Evolutionary conservation across 148 eudicot genomes (phyloP).

Genomic region (Amaranthus cruentus): DNA sequence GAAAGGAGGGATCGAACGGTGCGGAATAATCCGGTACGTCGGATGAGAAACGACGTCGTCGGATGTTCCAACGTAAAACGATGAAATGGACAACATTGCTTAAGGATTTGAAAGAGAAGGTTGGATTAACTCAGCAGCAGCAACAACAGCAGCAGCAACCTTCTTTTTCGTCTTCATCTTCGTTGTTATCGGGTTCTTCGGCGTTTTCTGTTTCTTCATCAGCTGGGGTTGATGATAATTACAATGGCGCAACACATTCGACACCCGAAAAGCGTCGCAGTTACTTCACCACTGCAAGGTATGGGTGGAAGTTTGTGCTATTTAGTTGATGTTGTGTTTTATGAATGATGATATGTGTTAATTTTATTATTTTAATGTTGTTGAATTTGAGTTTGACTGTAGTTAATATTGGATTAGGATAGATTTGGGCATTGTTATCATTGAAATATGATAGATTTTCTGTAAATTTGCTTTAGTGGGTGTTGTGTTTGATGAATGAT

Average conservation of each 20-base stretch:
- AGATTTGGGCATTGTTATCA: too few species aligned
- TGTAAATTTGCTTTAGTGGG: not conserved
- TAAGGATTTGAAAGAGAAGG: conserved; percentile 88
- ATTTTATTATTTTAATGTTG: not conserved
- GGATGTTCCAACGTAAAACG: conserved; percentile 45
- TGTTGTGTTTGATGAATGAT: not conserved
- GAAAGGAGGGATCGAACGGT: conserved; percentile 2
- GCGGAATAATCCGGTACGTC: conserved; percentile 23
- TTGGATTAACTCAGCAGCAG: conserved; percentile 53
- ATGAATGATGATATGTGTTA: too few species aligned
- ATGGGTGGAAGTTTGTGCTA: not conserved
- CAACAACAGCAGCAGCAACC: conserved; percentile 18
- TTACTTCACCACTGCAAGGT: conserved; percentile 32
- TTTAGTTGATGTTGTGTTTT: not conserved
- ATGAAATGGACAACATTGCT: conserved; percentile 99
- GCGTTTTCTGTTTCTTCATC: conserved; percentile 29
- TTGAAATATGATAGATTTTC: not conserved
- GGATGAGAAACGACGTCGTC: conserved; percentile 55
- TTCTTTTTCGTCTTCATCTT: conserved; percentile 22
- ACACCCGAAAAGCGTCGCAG: conserved; percentile 10
- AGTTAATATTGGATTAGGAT: not conserved
- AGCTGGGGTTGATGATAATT: conserved; percentile 22
- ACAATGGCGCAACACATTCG: conserved; percentile 35
- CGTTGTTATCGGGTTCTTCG: conserved; percentile 31
- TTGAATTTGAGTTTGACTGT: not conserved